A percentile compares a stretch with the other conserved stretches of the same genome.
Evolutionary conservation across 23 red algal species (phyloP).

Genomic region (Gracilaria domingensis): DNA sequence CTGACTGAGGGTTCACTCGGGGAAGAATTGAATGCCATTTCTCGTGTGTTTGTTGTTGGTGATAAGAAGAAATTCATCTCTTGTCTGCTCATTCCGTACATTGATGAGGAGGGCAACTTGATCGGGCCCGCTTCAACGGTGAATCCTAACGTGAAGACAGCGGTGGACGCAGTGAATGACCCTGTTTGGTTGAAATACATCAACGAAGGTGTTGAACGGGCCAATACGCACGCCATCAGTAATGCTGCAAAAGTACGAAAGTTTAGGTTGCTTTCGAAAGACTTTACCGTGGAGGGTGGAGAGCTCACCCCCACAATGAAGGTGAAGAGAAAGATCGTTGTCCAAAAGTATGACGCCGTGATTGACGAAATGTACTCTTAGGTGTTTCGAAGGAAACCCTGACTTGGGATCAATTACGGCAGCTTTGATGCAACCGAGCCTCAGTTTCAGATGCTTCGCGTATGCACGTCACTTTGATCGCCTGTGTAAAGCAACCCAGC

Average conservation of each 20-base stretch:
- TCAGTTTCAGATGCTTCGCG: neutral
- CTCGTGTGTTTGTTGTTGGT: slow-evolving; percentile 84
- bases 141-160: slow-evolving; percentile 50
- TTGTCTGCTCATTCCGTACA: slow-evolving; percentile 78
- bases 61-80: slow-evolving; percentile 88
- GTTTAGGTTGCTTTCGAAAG: slow-evolving; percentile 64
- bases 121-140: slow-evolving; percentile 55
- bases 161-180: slow-evolving; percentile 62
- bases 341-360: slow-evolving; percentile 58
- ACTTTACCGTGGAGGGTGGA: slow-evolving; percentile 84
- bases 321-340: slow-evolving; percentile 87
- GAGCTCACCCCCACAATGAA: slow-evolving; percentile 98
- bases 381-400: neutral
- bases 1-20: slow-evolving; percentile 74
- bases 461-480: neutral
- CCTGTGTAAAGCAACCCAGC: neutral
- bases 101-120: slow-evolving; percentile 76
- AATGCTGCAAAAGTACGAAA: slow-evolving; percentile 79
- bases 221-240: slow-evolving; percentile 70
- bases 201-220: slow-evolving; percentile 59
- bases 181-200: slow-evolving; percentile 72
- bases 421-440: neutral
- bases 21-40: slow-evolving; percentile 64
- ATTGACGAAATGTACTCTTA: slow-evolving; percentile 74
- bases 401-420: neutral